Evolutionary conservation across 768 basidiomycete species (phyloP), one percentile per base, ranked within the genome.

Genomic region (Suillus alpinus): DNA sequence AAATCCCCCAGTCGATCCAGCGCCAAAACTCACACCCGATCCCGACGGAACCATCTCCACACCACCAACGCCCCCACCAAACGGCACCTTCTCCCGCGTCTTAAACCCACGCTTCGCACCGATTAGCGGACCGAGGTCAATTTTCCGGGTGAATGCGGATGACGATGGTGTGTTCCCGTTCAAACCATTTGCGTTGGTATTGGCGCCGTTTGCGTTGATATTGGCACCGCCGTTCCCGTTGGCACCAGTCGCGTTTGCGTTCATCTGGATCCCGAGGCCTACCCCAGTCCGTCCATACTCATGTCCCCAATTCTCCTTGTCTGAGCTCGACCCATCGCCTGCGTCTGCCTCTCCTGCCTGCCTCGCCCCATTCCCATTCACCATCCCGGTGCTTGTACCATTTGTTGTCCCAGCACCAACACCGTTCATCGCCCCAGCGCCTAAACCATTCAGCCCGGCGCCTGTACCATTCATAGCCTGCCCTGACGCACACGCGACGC

Each of bases 101-200:
- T 78, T 75, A 63, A 90, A 88, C 2, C 89, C 87, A 4, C 89
- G 74, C 62, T 81, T 75, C 29, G 69, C 66, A 14, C 87, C 89
- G 0, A 91, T 73, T 32, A 91, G 73, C 6, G 89, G 89, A 14
- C 89, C 89, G 1, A 90, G 67, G 68, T 89, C 83, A 0, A 80
- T 63, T 14, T 56, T 63, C 36, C 34, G 52, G 3, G 20, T 37
- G 8, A n/a, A 13, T 16, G 50, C 12, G 7, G 50, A 34, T 34
- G 50, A 18, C 2, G 51, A 23, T 4, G 53, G 60, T 31, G 57
- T 46, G 32, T 31, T 40, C 37, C 36, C 60, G 26, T 59, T 59
- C 26, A 56, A 37, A 29, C 29, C 32, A 14, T 46, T 39, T 18
- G 29, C 31, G 43, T 57, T 39, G n/a, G 40, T 40, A 57, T 26